phyloP scores from a whole-genome alignment of 225 moss, liverwort and hornwort genomes.

The Polytrichum commune region DNA sequence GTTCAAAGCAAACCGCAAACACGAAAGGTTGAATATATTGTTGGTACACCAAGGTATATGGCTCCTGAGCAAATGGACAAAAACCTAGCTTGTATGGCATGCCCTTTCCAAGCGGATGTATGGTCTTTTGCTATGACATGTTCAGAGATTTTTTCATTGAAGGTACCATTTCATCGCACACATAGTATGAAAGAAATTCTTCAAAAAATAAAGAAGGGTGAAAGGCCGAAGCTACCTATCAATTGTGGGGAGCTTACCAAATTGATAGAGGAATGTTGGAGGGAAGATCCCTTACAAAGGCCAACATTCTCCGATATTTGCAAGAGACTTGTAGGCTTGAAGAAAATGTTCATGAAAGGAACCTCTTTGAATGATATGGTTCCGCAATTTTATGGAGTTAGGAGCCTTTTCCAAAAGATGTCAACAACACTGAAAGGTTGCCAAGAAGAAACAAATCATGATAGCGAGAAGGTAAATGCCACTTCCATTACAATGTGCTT shows the following conservation, averaged over 20 bases:
- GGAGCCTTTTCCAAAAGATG: not conserved
- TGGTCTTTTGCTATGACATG: slow-evolving; percentile 38
- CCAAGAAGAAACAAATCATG: too few species aligned
- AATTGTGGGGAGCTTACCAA: not conserved
- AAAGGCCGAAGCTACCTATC: not conserved
- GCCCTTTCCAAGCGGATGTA: slow-evolving; percentile 24
- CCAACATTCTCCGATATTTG: not conserved
- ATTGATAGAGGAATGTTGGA: not conserved
- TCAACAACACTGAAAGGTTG: not conserved
- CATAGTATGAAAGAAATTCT: not conserved
- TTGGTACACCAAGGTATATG: slow-evolving; percentile 2
- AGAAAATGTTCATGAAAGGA: not conserved
- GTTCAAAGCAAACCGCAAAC: slow-evolving; percentile 2
- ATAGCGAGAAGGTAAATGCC: too few species aligned
- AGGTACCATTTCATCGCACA: slow-evolving; percentile 10
- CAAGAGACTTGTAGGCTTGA: not conserved
- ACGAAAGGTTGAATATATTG: too few species aligned
- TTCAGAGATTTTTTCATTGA: slow-evolving; percentile 24
- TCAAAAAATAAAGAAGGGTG: not conserved
- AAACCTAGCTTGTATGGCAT: not conserved
- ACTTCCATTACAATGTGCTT: too few species aligned
- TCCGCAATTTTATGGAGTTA: not conserved
- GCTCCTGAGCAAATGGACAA: slow-evolving; percentile 23
- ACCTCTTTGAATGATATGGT: not conserved
- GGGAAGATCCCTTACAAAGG: not conserved